Evolutionary conservation across 2,329 filamentous ascomycete species (phyloP).

Genomic region (Fusarium citri): DNA sequence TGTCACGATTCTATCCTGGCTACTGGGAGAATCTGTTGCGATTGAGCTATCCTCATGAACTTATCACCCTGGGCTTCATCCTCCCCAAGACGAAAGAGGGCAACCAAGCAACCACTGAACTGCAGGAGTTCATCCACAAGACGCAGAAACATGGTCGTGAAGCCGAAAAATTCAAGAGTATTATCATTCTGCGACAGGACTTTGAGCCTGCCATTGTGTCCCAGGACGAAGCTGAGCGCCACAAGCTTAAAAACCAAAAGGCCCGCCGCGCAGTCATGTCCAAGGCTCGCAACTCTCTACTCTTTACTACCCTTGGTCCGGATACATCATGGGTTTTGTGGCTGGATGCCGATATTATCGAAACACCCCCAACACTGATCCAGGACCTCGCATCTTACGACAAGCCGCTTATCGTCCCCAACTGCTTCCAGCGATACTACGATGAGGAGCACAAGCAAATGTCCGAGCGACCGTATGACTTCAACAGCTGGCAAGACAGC

Average conservation of each 20-base stretch:
- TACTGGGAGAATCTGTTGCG: constrained; percentile 95
- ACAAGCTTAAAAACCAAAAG: constrained; percentile 93
- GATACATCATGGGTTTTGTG: constrained; percentile 96
- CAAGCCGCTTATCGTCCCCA: constrained; percentile 92
- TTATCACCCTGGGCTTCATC: constrained; percentile 96
- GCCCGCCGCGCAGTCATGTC: constrained; percentile 88
- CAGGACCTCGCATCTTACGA: constrained; percentile 91
- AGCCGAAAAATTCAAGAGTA: constrained; percentile 86
- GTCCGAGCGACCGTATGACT: constrained; percentile 90
- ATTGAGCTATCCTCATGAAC: constrained; percentile 89
- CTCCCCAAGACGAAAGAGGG: constrained; percentile 94
- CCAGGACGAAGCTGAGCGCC: constrained; percentile 88
- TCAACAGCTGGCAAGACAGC: constrained; percentile 97
- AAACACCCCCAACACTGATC: constrained; percentile 85
- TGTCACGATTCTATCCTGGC: constrained; percentile 90
- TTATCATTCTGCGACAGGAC: constrained; percentile 95
- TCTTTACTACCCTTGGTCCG: constrained; percentile 94
- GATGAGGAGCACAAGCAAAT: constrained; percentile 75
- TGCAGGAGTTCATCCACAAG: constrained; percentile 86
- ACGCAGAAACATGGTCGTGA: constrained; percentile 83
- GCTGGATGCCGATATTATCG: constrained; percentile 92
- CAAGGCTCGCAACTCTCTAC: constrained; percentile 89
- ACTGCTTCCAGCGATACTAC: constrained; percentile 90
- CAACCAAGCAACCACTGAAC: constrained; percentile 82
- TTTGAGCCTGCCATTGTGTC: constrained; percentile 84